Base-by-base conservation (phyloP, 2,329 filamentous ascomycete genomes). In the Emmonsiellopsis sp. region DNA sequence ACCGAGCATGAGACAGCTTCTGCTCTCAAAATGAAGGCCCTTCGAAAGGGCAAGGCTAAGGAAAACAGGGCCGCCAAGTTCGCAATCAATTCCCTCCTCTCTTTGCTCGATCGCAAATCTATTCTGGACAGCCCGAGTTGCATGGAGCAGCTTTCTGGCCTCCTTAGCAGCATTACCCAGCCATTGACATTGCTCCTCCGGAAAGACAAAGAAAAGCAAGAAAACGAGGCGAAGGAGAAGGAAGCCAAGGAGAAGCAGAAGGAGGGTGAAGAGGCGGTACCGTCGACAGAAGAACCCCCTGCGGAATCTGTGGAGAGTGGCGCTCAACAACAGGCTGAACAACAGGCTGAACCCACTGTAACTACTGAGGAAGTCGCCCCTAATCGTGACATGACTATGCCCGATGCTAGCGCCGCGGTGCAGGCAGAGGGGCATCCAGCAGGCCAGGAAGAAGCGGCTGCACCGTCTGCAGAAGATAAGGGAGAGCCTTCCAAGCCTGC, bases 121-220 rank as follows among this genome's bases (percentile, higher is more conserved):
- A 91, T 98, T 59, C 95, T 95, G 73, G 93, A 98, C 71, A 98
- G 90, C 71, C 91, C 92, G n/a, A 80, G 85, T 6, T 92, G 95
- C 54, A 97, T 98, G 91, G 92, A 95, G 62, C 85, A 90, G 58
- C 79, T 98, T 30, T 93, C 93, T 2, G 84, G 86, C 58, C 76
- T 98, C 32, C 79, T 98, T 30, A 92, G 89, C 67, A 85, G 87
- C 59, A 89, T 97, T 53, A 98, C 93, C 0, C 79, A 86, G 54
- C 93, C 93, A 9, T 78, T 98, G 30, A 87, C 88, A 57, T 82
- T 85, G 34, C 76, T 95, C 26, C 83, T 95, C 60, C 87, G 88
- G 55, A 89, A 89, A 57, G 87, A 91, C 58, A 91, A 87, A 65
- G 88, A 92, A 80, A 86, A 69, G 70, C 77, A 74, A 65, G 64